Evolutionary conservation across 2,329 filamentous ascomycete species (phyloP), one percentile per base, ranked within the genome.

Genomic region (Aspergillus felis): DNA sequence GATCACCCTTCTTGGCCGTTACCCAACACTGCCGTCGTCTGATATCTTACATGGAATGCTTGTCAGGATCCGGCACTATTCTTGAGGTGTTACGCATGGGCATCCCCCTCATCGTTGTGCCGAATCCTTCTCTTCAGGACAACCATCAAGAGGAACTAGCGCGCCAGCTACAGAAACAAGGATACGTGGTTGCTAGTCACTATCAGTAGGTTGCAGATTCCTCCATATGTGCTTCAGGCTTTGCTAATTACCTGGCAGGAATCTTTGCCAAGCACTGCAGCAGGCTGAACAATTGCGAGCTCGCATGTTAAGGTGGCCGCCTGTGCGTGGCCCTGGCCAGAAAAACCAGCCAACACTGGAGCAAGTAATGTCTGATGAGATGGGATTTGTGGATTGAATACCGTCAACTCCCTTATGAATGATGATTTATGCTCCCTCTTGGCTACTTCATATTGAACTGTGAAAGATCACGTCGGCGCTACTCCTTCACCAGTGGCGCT

Each of bases 111-210:
- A 83, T 99, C 51, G 91, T 96, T 0, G 92, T 99, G 2, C 90
- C 93, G 2, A 99, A 99, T 72, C 82, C 86, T 1, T 79, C 81
- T 6, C 82, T 99, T 0, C 82, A 96, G 66, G 87, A 95, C 68
- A 93, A 99, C 67, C 94, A 99, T 71, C 94, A 99, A 74, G 83
- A 86, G 22, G 91, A 97, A 72, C 83, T 99, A 55, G 93, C 93
- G 0, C 80, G 86, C 51, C 87, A 90, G 63, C 82, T 97, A 56
- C 84, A 88, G 32, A 77, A 80, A 25, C 84, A 91, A 64, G 87
- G 88, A 25, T 96, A 95, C 74, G 85, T 91, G 2, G 81, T 92
- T n/a, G 82, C 87, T 65, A 89, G 88, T 10, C 78, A 81, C 54
- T 76, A 91, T 46, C 80, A 82, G 88, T 91, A 81, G 55, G 82